A percentile compares a stretch with the other conserved stretches of the same genome.
Evolutionary conservation across 331 rosid genomes (phyloP).

Genomic region (Pyracantha coccinea): DNA sequence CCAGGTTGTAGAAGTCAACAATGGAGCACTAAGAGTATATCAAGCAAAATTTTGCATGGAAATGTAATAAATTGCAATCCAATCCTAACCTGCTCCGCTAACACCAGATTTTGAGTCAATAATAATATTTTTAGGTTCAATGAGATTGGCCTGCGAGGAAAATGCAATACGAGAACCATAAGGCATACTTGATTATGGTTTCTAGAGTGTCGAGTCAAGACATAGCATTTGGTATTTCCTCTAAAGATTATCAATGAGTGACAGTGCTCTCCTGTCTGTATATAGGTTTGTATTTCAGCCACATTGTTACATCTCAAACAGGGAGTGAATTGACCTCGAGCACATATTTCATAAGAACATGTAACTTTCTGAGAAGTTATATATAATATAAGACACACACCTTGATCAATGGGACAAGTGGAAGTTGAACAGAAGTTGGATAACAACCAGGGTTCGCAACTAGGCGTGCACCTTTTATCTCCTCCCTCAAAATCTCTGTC

Average conservation of each 20-base stretch:
- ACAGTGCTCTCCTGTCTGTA: neutral
- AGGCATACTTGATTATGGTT: neutral
- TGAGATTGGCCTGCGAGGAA: conserved; percentile 63
- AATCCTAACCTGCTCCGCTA: conserved; percentile 88
- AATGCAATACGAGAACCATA: conserved; percentile 9
- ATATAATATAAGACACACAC: conserved; percentile 26
- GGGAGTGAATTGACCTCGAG: neutral
- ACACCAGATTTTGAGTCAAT: conserved; percentile 94
- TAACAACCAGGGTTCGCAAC: conserved; percentile 98
- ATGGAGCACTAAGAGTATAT: neutral
- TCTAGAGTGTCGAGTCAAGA: neutral
- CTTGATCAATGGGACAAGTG: conserved; percentile 88
- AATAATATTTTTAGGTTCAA: conserved; percentile 48
- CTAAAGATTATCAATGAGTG: neutral
- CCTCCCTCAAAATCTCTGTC: conserved; percentile 76
- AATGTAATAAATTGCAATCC: conserved; percentile 7
- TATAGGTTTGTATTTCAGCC: neutral
- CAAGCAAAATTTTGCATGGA: neutral
- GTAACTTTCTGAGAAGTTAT: conserved; percentile 1
- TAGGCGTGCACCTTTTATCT: conserved; percentile 63
- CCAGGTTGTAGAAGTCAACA: conserved; percentile 12
- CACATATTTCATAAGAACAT: neutral
- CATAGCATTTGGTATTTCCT: too few relatives aligned
- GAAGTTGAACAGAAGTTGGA: conserved; percentile 93
- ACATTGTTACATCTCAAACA: neutral